A percentile compares a stretch with the other conserved stretches of the same genome.
These are phyloP conservation scores for Trichoderma guizhouense DNA, from an alignment of 2,329 filamentous ascomycete genomes.

Conservation along the genomic window DNA sequence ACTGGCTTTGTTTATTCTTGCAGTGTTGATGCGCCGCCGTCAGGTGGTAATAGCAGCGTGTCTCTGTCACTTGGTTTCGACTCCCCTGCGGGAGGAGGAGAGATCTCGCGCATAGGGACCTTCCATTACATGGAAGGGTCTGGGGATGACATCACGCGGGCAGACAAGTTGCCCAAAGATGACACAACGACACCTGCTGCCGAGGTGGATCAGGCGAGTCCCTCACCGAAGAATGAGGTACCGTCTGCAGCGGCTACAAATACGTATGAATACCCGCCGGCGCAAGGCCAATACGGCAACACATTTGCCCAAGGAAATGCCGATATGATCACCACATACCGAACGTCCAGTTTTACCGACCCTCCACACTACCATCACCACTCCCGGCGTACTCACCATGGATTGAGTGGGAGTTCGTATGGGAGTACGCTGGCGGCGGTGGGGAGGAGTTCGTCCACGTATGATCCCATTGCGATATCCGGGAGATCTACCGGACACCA, in stretches of 20 bases:
- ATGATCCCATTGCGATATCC: conserved; percentile 41
- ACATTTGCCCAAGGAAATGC: conserved; percentile 41
- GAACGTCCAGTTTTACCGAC: conserved; percentile 50
- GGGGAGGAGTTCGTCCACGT: conserved; percentile 40
- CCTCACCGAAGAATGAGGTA: conserved; percentile 42
- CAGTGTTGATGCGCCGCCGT: conserved; percentile 66
- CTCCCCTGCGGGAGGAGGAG: conserved; percentile 49
- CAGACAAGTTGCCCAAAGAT: conserved; percentile 36
- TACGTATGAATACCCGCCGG: conserved; percentile 46
- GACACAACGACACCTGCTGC: conserved; percentile 37
- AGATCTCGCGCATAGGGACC: conserved; percentile 47
- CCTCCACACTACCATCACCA: conserved; percentile 44
- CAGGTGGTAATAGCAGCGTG: conserved; percentile 48
- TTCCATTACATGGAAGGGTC: conserved; percentile 52
- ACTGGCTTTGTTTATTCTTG: conserved; percentile 69
- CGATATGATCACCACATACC: conserved; percentile 56
- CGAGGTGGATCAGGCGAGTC: conserved; percentile 38
- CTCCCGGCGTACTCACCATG: conserved; percentile 32
- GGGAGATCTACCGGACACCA: conserved; percentile 46
- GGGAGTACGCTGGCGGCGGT: conserved; percentile 38
- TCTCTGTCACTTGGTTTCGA: conserved; percentile 55
- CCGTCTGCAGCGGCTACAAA: conserved; percentile 40
- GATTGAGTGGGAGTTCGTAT: conserved; percentile 46
- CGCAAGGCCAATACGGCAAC: conserved; percentile 38
- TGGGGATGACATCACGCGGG: conserved; percentile 42